These are phyloP conservation scores for Cladobotryum protrusum DNA, from an alignment of 2,329 filamentous ascomycete genomes.

Conservation along the genomic window DNA sequence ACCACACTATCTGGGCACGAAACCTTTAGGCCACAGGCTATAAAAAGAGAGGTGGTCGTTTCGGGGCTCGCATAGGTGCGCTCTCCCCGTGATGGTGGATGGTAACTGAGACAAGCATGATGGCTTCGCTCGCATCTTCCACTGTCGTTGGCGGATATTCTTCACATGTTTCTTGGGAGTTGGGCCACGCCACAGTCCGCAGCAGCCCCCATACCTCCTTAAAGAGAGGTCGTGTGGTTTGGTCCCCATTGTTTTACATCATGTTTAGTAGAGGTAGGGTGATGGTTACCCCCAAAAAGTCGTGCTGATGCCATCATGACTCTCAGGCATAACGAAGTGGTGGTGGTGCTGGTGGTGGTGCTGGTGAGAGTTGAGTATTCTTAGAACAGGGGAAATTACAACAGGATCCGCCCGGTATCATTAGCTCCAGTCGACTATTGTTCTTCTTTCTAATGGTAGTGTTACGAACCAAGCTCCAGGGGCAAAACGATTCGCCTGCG, in stretches of 20 bases:
- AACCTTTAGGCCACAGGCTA: background rate
- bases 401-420: background rate
- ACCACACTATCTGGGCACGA: constrained; percentile 4
- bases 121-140: constrained; percentile 14
- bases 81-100: constrained; percentile 10
- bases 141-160: constrained; percentile 10
- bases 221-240: constrained; percentile 14
- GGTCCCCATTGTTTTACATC: background rate
- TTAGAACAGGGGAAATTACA: constrained; percentile 1
- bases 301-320: no score
- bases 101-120: constrained; percentile 21
- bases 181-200: constrained; percentile 12
- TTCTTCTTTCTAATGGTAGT: background rate
- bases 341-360: background rate
- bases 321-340: no score
- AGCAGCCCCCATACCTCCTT: constrained; percentile 10
- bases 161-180: constrained; percentile 1
- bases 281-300: background rate
- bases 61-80: constrained; percentile 7
- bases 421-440: background rate
- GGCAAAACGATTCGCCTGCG: background rate
- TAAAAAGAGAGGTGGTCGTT: constrained; percentile 1
- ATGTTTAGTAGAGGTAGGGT: background rate
- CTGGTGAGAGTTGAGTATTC: background rate
- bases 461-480: background rate